phyloP scores from a whole-genome alignment of 345 rosid species.

The Eucalyptus pauciflora region DNA sequence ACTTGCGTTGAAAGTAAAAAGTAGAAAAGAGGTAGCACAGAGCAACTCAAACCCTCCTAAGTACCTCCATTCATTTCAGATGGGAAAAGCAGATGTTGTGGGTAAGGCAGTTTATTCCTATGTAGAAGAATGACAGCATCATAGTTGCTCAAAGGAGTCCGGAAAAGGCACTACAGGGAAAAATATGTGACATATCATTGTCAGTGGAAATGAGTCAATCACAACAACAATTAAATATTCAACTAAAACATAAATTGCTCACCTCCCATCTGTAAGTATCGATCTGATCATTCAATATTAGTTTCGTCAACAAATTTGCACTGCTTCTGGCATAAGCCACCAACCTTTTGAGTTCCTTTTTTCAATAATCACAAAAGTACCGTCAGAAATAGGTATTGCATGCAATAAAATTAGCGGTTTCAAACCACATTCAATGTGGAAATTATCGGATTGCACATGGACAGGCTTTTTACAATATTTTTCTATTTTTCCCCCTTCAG shows the following conservation, averaged over 20 bases:
- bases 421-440: neutral
- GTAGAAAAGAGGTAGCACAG: neutral
- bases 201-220: neutral
- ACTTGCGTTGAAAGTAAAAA: neutral
- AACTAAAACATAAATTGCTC: slow-evolving; percentile 1
- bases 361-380: neutral
- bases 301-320: slow-evolving; percentile 56
- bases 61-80: slow-evolving; percentile 66
- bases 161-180: slow-evolving; percentile 64
- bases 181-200: neutral
- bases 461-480: neutral
- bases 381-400: neutral
- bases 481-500: neutral
- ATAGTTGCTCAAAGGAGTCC: slow-evolving; percentile 82
- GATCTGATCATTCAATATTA: slow-evolving; percentile 43
- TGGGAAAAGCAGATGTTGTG: slow-evolving; percentile 65
- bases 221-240: neutral
- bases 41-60: neutral
- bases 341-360: slow-evolving; percentile 76
- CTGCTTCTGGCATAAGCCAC: slow-evolving; percentile 92
- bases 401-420: neutral
- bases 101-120: slow-evolving; percentile 58
- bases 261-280: slow-evolving; percentile 83
- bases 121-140: slow-evolving; percentile 89
- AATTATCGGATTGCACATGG: neutral